Evolutionary conservation across 1,284 basidiomycete genomes (phyloP), one percentile per base, ranked within the genome.

Genomic region (Cutaneotrichosporon sp.): DNA sequence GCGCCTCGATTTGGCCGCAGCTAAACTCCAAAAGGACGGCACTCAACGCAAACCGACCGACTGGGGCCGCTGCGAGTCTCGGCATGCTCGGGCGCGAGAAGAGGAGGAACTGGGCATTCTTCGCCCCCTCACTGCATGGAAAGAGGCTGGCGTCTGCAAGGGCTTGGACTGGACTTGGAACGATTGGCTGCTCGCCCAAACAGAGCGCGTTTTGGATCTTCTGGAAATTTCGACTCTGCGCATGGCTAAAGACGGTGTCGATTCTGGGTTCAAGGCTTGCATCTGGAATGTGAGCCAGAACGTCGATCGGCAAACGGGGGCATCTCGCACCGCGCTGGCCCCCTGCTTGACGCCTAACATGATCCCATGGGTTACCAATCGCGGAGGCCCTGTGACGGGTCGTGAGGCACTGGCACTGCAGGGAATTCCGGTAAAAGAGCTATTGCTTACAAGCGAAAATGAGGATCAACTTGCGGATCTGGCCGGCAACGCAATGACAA

Each of bases 241-340:
- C 30, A 84, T 86, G 55, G 88, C 90, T 1, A 83, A 82, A 57
- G 81, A 84, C 46, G 89, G 87, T 1, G 78, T 88, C 30, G 91
- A 93, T 65, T 84, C 90, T 1, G 84, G 83, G 0, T 91, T 84
- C 74, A 92, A 93, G 69, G 91, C 88, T 82, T 91, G 86, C 74
- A 87, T 96, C 1, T 97, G 92, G 93, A 97, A 97, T 73, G 80
- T 97, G n/a, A 93, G 90, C 4, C 92, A 97, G 73, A 97, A 97
- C 62, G 93, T 97, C 26, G 90, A 92, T 72, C 83, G 91, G 14
- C 88, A 87, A 39, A 89, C 86, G 37, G 88, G 87, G 4, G 85
- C 87, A 0, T 83, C 81, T 54, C 85, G 84, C 70, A 79, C 85
- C 1, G 92, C 91, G 8, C 87, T 94, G 43, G 89, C 86, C 54